Base-by-base conservation (phyloP, 768 basidiomycete species). In the Wakefieldia striispora region DNA sequence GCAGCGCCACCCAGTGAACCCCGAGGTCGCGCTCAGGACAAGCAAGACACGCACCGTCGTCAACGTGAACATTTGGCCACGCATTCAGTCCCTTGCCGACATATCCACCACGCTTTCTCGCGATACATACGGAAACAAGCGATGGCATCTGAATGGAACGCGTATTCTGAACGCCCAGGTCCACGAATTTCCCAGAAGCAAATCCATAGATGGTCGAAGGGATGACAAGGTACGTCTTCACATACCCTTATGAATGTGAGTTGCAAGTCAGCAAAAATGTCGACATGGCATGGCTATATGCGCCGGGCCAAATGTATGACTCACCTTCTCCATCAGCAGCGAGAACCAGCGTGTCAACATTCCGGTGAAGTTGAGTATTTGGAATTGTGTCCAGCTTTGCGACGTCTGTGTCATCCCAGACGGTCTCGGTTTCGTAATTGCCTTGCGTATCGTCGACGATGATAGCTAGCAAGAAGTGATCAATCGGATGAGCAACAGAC, bases 201-300 rank as follows among this genome's bases (percentile, higher is more conserved):
- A 80, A 63, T 31, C 82, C 83, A 50, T 78, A 90, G 40, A 90
- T 82, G 0, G 80, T 85, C 4, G 72, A 64, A 1, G 83, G 82
- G 10, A 76, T 55, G 16, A 83, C 62, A 6, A 84, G 74, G 62
- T 83, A 56, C 1, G 59, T 40, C 36, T 50, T 56, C n/a, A 49
- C 48, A 19, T 63, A 63, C 9, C 62, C 62, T 62, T n/a, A 31
- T 26, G 17, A 17, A 37, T 1, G 6, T 24, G 24, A 7, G 24
- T 24, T 24, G 24, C 24, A 24, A 24, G 7, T 24, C 3, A 24
- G 24, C 7, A 24, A 24, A 24, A 24, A n/a, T 24, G 24, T 24
- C 7, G 24, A 24, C 24, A 3, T 23, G 19, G 0, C n/a, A 3
- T 50, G 41, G 6, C 8, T 2, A 13, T n/a, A n/a, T 24, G 17